Evolutionary conservation across 2,329 filamentous ascomycete species (phyloP).

Genomic region (Mariannaea elegans): DNA sequence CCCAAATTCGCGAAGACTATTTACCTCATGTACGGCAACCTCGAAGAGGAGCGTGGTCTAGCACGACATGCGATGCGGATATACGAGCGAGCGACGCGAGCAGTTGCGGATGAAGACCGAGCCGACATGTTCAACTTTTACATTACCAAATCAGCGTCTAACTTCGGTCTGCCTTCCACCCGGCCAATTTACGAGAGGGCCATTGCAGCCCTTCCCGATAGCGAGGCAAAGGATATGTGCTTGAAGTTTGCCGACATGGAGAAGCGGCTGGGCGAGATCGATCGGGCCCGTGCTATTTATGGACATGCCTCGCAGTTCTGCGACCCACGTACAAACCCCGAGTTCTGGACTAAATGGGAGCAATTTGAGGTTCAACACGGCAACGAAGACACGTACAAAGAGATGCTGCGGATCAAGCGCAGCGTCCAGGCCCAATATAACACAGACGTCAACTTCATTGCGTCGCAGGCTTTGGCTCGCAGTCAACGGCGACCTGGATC

Average conservation of each 20-base stretch:
- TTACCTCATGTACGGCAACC: slow-evolving; percentile 97
- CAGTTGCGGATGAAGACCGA: slow-evolving; percentile 92
- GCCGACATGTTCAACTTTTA: slow-evolving; percentile 99
- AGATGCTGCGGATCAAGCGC: slow-evolving; percentile 97
- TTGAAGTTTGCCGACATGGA: slow-evolving; percentile 99
- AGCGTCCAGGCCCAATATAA: slow-evolving; percentile 98
- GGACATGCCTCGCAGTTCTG: slow-evolving; percentile 97
- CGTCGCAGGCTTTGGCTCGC: slow-evolving; percentile 89
- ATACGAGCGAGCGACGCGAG: slow-evolving; percentile 94
- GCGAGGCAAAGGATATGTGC: slow-evolving; percentile 96
- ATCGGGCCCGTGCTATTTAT: slow-evolving; percentile 93
- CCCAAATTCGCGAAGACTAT: slow-evolving; percentile 95
- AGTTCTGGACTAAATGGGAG: slow-evolving; percentile 98
- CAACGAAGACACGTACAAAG: slow-evolving; percentile 99
- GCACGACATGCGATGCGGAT: slow-evolving; percentile 98
- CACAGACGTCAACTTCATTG: slow-evolving; percentile 98
- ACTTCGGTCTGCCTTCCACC: slow-evolving; percentile 95
- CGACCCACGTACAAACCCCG: slow-evolving; percentile 88
- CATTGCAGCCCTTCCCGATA: slow-evolving; percentile 91
- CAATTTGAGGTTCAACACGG: slow-evolving; percentile 96
- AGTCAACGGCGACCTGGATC: slow-evolving; percentile 70
- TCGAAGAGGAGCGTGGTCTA: slow-evolving; percentile 94
- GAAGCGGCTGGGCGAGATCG: slow-evolving; percentile 88
- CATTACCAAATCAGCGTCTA: slow-evolving; percentile 97
- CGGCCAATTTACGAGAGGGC: slow-evolving; percentile 96